Evolutionary conservation across 2,329 filamentous ascomycete species (phyloP), one percentile per base, ranked within the genome.

Genomic region (Colletotrichum coccodes): DNA sequence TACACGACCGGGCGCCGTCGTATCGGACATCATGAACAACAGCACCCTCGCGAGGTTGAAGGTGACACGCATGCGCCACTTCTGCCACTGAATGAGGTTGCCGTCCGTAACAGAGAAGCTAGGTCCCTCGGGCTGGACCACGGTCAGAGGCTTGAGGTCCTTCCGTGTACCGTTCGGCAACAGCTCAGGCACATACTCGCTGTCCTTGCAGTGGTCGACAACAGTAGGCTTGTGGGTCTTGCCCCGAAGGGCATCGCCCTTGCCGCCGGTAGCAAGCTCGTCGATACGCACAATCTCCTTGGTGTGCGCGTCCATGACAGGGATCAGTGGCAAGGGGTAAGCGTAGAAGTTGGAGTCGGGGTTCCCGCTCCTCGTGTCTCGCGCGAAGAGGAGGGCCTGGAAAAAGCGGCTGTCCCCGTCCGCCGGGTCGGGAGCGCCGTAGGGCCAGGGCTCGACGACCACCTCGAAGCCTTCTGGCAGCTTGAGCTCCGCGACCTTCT

Each of bases 61-160:
- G 6, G 83, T 84, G 12, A 91, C 87, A 44, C 88, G 79, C 78
- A 91, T 89, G 9, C 84, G 80, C 87, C 87, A 89, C 72, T 88
- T 84, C 74, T 86, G 83, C 84, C 84, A 86, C 72, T 81, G 74
- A 14, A 83, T 73, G 38, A 70, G 52, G 64, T 75, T 78, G 75
- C 81, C 68, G n/a, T 59, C 59, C 72, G 75, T 79, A 28, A 89
- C 82, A 3, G 78, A 83, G 78, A 90, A 91, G 2, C 86, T 89
- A 0, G 88, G 85, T 0, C 89, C 89, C 26, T 90, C 87, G 0
- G 89, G 88, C 72, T 91, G 89, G 6, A 85, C 77, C 12, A 91
- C 87, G 61, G 89, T 87, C 72, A 91, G 80, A 0, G 88, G 88
- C 79, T 91, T 92, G 23, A 88, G 73, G 58, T 87, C 85, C 71